Percentiles rank a stretch among this genome's conserved stretches.
These are phyloP conservation scores for Globisporangium ultimum DNA, from an alignment of 352 stramenopile genomes.

Conservation along the genomic window DNA sequence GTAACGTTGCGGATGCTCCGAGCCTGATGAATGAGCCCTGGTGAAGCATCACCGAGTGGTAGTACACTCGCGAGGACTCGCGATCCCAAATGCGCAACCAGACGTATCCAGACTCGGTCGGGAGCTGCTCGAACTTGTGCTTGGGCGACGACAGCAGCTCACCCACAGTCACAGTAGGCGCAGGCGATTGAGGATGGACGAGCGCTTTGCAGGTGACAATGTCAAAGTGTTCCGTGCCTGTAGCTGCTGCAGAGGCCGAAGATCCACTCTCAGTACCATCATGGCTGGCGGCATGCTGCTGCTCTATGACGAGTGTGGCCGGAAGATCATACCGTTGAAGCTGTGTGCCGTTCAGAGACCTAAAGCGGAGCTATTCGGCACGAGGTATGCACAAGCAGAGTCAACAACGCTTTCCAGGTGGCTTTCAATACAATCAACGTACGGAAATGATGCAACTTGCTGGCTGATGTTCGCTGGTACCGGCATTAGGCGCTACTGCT, in stretches of 20 bases:
- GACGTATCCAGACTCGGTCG: constrained; percentile 32
- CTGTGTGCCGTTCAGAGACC: constrained; percentile 1
- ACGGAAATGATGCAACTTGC: constrained; percentile 32
- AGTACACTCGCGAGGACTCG: constrained; percentile 21
- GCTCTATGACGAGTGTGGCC: constrained; percentile 10
- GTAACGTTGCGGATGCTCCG: constrained; percentile 14
- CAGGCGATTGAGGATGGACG: background rate
- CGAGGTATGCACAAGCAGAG: background rate
- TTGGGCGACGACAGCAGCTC: background rate
- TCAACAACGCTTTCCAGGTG: background rate
- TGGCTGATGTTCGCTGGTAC: background rate
- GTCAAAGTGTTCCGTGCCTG: constrained; percentile 28
- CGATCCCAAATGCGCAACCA: constrained; percentile 30
- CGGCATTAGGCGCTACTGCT: background rate
- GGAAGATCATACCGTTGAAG: background rate
- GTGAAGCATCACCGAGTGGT: constrained; percentile 33
- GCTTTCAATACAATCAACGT: background rate
- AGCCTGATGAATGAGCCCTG: constrained; percentile 17
- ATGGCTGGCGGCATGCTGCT: constrained; percentile 1
- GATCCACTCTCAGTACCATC: background rate
- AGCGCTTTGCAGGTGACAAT: constrained; percentile 20
- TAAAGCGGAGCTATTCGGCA: constrained; percentile 7
- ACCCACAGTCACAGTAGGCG: background rate
- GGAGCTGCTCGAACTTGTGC: constrained; percentile 21
- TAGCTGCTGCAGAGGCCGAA: background rate